Conservation (phyloP, 192 early-diverging fungal genomes). For the Geranomyces variabilis region DNA sequence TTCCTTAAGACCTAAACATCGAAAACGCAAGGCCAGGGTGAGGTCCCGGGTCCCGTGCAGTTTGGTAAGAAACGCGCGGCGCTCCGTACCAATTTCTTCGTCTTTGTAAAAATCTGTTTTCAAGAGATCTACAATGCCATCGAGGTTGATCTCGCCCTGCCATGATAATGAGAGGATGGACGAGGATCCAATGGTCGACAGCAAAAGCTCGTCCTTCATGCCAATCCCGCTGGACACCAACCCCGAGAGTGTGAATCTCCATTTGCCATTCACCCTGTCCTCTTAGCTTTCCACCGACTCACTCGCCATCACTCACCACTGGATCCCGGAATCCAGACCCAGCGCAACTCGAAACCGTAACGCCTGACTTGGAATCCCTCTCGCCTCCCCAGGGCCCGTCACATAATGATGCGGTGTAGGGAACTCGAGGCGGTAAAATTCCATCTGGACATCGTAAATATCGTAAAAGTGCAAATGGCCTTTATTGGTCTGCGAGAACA, state of each 20-base stretch:
- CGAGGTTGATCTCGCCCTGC: conserved; percentile 64
- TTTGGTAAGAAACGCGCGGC: no score
- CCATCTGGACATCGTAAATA: conserved; percentile 43
- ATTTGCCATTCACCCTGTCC: no score
- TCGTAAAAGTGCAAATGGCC: conserved; percentile 75
- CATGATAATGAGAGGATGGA: conserved; percentile 77
- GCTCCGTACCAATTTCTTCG: conserved; percentile 40
- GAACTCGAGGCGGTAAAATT: conserved; percentile 64
- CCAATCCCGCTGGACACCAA: conserved; percentile 59
- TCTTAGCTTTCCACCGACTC: not conserved
- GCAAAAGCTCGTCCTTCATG: conserved; percentile 65
- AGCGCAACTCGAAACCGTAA: conserved; percentile 71
- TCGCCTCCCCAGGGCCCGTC: conserved; percentile 71
- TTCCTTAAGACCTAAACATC: not conserved
- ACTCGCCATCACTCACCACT: conserved; percentile 52
- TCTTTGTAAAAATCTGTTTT: conserved; percentile 57
- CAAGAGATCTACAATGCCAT: conserved; percentile 56
- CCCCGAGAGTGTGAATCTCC: not conserved
- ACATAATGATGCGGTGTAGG: conserved; percentile 61
- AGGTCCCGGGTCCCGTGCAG: no score
- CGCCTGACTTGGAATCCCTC: conserved; percentile 49
- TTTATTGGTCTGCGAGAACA: conserved; percentile 52
- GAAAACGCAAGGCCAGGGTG: no score
- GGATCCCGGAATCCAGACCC: conserved; percentile 73
- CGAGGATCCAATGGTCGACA: conserved; percentile 68